phyloP scores from a whole-genome alignment of 352 stramenopile species.

The Phytophthora tentaculata region DNA sequence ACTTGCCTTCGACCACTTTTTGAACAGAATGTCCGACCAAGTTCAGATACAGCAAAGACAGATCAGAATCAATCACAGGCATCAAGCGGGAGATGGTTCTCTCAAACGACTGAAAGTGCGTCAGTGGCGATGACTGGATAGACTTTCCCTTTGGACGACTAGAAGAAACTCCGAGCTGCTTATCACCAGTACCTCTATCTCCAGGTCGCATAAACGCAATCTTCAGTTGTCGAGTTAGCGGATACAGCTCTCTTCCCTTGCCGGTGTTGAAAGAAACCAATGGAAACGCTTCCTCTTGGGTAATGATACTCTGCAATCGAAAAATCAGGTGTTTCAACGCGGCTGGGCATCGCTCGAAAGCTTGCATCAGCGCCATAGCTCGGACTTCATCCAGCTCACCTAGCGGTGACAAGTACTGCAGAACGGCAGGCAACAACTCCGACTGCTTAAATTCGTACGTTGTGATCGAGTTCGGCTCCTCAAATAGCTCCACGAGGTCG shows the following conservation, averaged over 20 bases:
- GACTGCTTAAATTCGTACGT: constrained; percentile 89
- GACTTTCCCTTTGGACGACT: constrained; percentile 36
- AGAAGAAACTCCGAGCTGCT: constrained; percentile 3
- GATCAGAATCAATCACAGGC: constrained; percentile 53
- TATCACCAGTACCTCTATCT: constrained; percentile 26
- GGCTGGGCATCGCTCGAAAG: constrained; percentile 55
- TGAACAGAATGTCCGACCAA: constrained; percentile 76
- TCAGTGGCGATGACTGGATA: constrained; percentile 79
- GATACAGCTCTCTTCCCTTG: constrained; percentile 81
- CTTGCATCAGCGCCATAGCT: constrained; percentile 42
- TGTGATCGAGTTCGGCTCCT: constrained; percentile 78
- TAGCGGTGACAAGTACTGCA: constrained; percentile 55
- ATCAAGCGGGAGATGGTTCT: constrained; percentile 73
- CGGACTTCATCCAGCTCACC: constrained; percentile 43
- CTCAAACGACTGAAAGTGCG: constrained; percentile 90
- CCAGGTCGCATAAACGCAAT: constrained; percentile 48
- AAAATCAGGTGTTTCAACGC: constrained; percentile 65
- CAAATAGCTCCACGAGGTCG: constrained; percentile 80
- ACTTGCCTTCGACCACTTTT: constrained; percentile 83
- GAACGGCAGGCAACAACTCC: constrained; percentile 65
- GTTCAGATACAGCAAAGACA: constrained; percentile 66
- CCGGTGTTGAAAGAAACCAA: constrained; percentile 64
- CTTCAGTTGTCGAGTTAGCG: constrained; percentile 73
- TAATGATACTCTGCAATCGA: constrained; percentile 77
- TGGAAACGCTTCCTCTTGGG: constrained; percentile 73